Evolutionary conservation across 352 stramenopile genomes (phyloP).

Genomic region (Phytophthora cryptogea): DNA sequence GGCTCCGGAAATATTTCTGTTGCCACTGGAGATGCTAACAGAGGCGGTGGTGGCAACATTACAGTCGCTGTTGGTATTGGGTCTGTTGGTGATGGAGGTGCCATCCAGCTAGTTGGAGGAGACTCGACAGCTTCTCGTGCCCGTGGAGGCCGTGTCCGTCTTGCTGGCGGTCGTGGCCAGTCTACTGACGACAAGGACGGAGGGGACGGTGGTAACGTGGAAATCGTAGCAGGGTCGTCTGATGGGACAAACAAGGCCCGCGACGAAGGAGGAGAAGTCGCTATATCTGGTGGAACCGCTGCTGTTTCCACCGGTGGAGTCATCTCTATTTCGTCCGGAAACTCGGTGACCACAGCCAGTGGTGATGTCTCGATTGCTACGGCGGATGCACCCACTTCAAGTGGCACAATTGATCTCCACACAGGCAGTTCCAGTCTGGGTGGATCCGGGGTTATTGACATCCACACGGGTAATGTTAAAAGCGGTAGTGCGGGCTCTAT

Average conservation of each 20-base stretch:
- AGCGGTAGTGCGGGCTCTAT: conserved; percentile 47
- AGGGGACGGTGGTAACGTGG: conserved; percentile 60
- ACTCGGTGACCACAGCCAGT: conserved; percentile 43
- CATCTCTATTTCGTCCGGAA: conserved; percentile 48
- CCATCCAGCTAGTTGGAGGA: conserved; percentile 49
- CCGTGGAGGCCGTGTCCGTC: conserved; percentile 46
- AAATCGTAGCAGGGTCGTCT: conserved; percentile 50
- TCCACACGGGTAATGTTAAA: conserved; percentile 47
- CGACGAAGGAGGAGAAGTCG: conserved; percentile 47
- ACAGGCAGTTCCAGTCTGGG: conserved; percentile 41
- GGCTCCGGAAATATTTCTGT: conserved; percentile 76
- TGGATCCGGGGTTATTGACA: conserved; percentile 46
- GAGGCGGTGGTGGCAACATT: conserved; percentile 64
- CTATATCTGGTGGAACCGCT: conserved; percentile 47
- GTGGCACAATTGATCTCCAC: conserved; percentile 38
- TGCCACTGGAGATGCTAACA: conserved; percentile 51
- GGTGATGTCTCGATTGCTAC: conserved; percentile 47
- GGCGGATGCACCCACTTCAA: conserved; percentile 32
- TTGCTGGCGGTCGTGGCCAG: conserved; percentile 51
- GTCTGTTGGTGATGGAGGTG: conserved; percentile 54
- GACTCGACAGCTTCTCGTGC: conserved; percentile 44
- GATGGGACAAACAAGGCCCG: conserved; percentile 38
- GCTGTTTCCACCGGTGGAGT: conserved; percentile 46
- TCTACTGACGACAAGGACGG: conserved; percentile 57
- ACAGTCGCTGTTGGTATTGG: conserved; percentile 51